A percentile compares a stretch with the other conserved stretches of the same genome.
Evolutionary conservation across 805 yeast species (phyloP).

Genomic region (Huiozyma sinensis): DNA sequence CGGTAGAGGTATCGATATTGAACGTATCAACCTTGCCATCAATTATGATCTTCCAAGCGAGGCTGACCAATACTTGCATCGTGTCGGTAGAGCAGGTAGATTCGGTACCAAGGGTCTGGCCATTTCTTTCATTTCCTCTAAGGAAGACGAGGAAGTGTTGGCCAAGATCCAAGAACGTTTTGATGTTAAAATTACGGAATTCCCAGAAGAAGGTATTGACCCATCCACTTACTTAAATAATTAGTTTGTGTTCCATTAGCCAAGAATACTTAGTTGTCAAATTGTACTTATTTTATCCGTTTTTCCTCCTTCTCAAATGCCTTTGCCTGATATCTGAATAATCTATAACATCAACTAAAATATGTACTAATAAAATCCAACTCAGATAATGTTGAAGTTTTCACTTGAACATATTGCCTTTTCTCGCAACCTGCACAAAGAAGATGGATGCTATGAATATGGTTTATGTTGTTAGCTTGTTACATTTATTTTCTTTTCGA

Average conservation of each 20-base stretch:
- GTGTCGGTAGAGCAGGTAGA: slow-evolving; percentile 99
- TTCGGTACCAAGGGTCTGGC: slow-evolving; percentile 99
- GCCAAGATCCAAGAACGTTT: slow-evolving; percentile 93
- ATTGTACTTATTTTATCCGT: not conserved
- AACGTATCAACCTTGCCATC: slow-evolving; percentile 95
- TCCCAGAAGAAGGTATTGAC: slow-evolving; percentile 97
- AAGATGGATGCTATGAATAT: too few relatives aligned
- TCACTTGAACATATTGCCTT: too few relatives aligned
- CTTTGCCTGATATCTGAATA: too few relatives aligned
- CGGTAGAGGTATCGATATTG: slow-evolving; percentile 99
- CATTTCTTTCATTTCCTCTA: slow-evolving; percentile 74
- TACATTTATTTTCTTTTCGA: too few relatives aligned
- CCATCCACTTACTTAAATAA: slow-evolving; percentile 97
- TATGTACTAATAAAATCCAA: too few relatives aligned
- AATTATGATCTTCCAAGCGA: slow-evolving; percentile 93
- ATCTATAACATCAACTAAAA: too few relatives aligned
- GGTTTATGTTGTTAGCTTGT: too few relatives aligned
- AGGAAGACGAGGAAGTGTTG: slow-evolving; percentile 82
- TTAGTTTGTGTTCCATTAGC: slow-evolving; percentile 23
- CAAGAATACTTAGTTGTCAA: too few relatives aligned
- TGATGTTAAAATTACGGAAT: slow-evolving; percentile 88
- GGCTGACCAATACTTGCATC: slow-evolving; percentile 96
- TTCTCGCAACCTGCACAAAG: too few relatives aligned
- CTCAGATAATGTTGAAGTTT: too few relatives aligned
- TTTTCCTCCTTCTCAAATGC: not conserved